A percentile compares a stretch with the other conserved stretches of the same genome.
These are phyloP conservation scores for Wickerhamiella lipophila DNA, from an alignment of 805 yeast genomes.

Conservation along the genomic window DNA sequence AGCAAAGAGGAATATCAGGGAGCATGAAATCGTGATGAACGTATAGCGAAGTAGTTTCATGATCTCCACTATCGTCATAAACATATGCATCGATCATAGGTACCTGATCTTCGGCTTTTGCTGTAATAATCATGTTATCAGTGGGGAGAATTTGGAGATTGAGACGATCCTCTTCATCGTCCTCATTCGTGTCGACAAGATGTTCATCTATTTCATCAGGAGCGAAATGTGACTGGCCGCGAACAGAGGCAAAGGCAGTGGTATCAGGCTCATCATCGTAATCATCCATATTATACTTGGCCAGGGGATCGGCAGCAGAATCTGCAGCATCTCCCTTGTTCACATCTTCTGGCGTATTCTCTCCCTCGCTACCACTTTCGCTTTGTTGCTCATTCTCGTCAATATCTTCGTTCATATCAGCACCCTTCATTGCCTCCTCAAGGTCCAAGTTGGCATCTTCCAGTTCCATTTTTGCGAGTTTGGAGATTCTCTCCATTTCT, in stretches of 20 bases:
- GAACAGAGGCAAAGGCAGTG: constrained; percentile 30
- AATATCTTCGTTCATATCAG: constrained; percentile 13
- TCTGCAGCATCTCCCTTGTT: constrained; percentile 15
- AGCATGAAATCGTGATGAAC: constrained; percentile 95
- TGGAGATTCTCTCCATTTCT: constrained; percentile 81
- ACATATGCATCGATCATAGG: constrained; percentile 87
- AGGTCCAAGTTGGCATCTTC: constrained; percentile 60
- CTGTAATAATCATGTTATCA: constrained; percentile 78
- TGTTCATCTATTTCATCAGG: constrained; percentile 42
- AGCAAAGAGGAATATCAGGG: constrained; percentile 92
- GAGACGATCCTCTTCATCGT: constrained; percentile 67
- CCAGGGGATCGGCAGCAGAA: constrained; percentile 19
- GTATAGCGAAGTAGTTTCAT: constrained; percentile 51
- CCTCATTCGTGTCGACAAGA: constrained; percentile 40
- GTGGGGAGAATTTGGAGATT: constrained; percentile 81
- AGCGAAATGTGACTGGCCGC: constrained; percentile 31
- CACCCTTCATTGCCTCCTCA: constrained; percentile 34
- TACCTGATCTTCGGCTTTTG: constrained; percentile 92
- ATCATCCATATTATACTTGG: constrained; percentile 29
- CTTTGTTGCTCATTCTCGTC: constrained; percentile 10
- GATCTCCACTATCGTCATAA: constrained; percentile 81
- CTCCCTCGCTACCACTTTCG: background rate
- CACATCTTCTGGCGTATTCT: constrained; percentile 18
- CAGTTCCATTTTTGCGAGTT: constrained; percentile 71
- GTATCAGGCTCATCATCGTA: constrained; percentile 34